Evolutionary conservation across 2,329 filamentous ascomycete species (phyloP).

Genomic region (Ceratocystiopsis brevicomis): DNA sequence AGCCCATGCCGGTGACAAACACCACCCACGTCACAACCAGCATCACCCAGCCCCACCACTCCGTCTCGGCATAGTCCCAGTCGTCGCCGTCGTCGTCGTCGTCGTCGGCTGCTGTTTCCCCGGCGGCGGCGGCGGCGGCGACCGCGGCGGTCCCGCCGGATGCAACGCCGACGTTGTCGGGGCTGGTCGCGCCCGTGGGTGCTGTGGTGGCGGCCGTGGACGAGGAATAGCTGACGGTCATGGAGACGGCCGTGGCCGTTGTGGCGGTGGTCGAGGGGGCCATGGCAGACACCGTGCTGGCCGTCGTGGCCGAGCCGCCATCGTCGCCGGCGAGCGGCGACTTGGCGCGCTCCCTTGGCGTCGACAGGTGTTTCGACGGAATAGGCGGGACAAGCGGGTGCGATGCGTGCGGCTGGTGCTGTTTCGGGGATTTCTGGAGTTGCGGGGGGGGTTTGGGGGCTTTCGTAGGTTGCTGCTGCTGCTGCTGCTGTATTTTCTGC

Average conservation of each 20-base stretch:
- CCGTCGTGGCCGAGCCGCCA: conserved; percentile 12
- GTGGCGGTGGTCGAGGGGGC: conserved; percentile 12
- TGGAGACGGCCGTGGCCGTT: conserved; percentile 18
- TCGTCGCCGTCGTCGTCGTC: conserved; percentile 24
- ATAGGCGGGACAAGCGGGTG: not conserved
- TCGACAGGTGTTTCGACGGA: conserved; percentile 16
- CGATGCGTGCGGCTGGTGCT: not conserved
- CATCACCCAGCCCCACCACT: conserved; percentile 96
- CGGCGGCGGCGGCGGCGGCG: conserved; percentile 11
- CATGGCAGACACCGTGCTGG: conserved; percentile 28
- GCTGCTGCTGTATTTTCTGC: not conserved
- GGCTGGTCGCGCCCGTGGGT: conserved; percentile 15
- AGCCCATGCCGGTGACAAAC: conserved; percentile 93
- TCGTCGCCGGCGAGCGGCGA: conserved; percentile 29
- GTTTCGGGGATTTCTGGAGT: no score
- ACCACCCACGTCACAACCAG: conserved; percentile 83
- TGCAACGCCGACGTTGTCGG: conserved; percentile 15
- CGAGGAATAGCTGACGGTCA: conserved; percentile 18
- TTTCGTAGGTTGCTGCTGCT: not conserved
- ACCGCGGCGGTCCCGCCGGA: not conserved
- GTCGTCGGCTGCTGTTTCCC: conserved; percentile 18
- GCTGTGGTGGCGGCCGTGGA: conserved; percentile 19
- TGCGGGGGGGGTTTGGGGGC: no score
- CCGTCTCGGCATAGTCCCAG: conserved; percentile 88
- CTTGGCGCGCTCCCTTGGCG: conserved; percentile 24